Evolutionary conservation across 345 rosid genomes (phyloP).

Genomic region (Isatis tinctoria): DNA sequence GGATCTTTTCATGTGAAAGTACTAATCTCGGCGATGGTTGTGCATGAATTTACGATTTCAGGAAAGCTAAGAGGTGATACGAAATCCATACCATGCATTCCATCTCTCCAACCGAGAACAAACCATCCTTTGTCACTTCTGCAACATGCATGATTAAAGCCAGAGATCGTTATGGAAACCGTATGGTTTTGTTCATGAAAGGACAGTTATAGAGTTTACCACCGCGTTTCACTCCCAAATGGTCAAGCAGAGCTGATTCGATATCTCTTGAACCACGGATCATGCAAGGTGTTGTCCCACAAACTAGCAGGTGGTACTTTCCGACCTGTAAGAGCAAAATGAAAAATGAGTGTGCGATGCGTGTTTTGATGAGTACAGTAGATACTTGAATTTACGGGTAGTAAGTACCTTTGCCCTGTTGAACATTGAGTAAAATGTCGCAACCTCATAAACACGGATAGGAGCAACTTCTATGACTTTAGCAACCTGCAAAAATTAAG

Average conservation of each 20-base stretch:
- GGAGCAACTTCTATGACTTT: constrained; percentile 86
- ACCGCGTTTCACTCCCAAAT: constrained; percentile 94
- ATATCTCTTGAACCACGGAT: constrained; percentile 87
- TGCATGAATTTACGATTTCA: not conserved
- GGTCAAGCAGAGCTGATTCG: constrained; percentile 80
- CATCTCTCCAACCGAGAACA: constrained; percentile 99
- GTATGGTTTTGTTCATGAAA: not conserved
- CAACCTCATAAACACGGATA: constrained; percentile 94
- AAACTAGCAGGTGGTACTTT: constrained; percentile 92
- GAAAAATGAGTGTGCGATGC: not conserved
- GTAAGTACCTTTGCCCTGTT: constrained; percentile 65
- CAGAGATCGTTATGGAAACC: constrained; percentile 1
- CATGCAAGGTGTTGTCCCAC: constrained; percentile 99
- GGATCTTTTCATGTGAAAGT: not conserved
- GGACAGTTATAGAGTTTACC: constrained; percentile 40
- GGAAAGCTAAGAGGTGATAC: not conserved
- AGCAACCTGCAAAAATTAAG: constrained; percentile 57
- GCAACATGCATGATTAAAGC: constrained; percentile 14
- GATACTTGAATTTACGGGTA: constrained; percentile 1
- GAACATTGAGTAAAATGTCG: constrained; percentile 98
- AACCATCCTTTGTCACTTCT: constrained; percentile 98
- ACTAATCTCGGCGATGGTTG: not conserved
- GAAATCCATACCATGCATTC: constrained; percentile 86
- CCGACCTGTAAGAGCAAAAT: constrained; percentile 63
- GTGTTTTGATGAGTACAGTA: not conserved